Evolutionary conservation across 2,329 filamentous ascomycete species (phyloP).

Genomic region (Diplodia sapinea): DNA sequence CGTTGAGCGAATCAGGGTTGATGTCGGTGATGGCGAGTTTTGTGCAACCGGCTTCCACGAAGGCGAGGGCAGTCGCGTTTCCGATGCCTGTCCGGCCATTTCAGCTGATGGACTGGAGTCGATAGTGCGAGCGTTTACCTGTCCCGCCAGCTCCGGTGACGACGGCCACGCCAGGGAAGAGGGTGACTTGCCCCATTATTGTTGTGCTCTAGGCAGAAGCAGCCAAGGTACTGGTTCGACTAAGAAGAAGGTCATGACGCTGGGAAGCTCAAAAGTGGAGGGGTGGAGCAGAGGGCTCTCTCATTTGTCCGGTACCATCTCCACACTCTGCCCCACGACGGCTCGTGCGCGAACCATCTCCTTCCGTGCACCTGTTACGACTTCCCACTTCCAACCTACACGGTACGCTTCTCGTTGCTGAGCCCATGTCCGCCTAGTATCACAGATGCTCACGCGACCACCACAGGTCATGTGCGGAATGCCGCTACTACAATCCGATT

Average conservation of each 20-base stretch:
- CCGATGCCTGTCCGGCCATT: constrained; percentile 57
- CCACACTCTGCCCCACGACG: neutral
- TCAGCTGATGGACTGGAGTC: neutral
- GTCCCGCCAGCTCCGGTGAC: constrained; percentile 46
- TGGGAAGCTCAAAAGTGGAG: constrained; percentile 13
- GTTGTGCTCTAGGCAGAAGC: neutral
- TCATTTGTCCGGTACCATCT: neutral
- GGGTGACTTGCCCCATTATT: constrained; percentile 5
- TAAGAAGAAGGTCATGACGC: neutral
- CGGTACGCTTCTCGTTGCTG: neutral
- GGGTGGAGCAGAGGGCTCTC: constrained; percentile 1
- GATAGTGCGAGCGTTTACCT: constrained; percentile 34
- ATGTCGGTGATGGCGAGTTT: constrained; percentile 63
- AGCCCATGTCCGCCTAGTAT: neutral
- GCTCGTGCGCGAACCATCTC: neutral
- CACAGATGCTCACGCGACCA: neutral
- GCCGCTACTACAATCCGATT: neutral
- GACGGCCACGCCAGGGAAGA: constrained; percentile 42
- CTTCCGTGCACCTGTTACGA: neutral
- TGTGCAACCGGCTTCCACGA: constrained; percentile 58
- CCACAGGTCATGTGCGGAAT: neutral
- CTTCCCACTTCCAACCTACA: no score
- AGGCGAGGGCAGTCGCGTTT: constrained; percentile 58
- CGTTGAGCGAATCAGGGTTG: constrained; percentile 49
- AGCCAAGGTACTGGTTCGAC: neutral